phyloP scores from a whole-genome alignment of 176 grass and related monocot genomes.

The Triticum turgidum region DNA sequence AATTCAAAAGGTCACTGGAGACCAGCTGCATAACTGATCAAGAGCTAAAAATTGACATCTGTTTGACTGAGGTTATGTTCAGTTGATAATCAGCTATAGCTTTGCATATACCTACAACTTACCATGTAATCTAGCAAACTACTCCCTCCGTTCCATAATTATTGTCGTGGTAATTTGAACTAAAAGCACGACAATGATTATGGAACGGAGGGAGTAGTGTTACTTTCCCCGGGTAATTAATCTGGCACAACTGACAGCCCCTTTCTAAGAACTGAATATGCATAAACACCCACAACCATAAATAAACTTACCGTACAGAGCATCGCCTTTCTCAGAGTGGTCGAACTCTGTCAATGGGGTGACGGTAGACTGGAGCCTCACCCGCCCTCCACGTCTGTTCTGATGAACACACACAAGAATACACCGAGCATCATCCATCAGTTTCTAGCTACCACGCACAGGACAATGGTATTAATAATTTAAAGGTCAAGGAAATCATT shows the following conservation, averaged over 20 bases:
- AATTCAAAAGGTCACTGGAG: background rate
- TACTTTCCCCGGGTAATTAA: background rate
- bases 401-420: background rate
- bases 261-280: background rate
- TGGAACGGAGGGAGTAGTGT: background rate
- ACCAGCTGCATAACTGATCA: background rate
- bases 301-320: conserved; percentile 64
- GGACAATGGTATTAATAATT: background rate
- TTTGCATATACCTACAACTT: too few relatives aligned
- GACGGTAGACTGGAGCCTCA: conserved; percentile 32
- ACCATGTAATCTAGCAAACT: too few relatives aligned
- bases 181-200: too few relatives aligned
- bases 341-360: conserved; percentile 70
- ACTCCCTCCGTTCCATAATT: too few relatives aligned
- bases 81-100: background rate
- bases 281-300: background rate
- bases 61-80: background rate
- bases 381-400: conserved; percentile 64
- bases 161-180: too few relatives aligned
- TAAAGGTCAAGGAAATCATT: background rate
- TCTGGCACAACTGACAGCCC: background rate
- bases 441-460: background rate
- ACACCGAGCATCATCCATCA: background rate
- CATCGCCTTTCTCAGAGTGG: conserved; percentile 94
- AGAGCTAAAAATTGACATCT: too few relatives aligned